These are phyloP conservation scores for Hortiboletus campestris DNA, from an alignment of 768 basidiomycete species.

Conservation along the genomic window DNA sequence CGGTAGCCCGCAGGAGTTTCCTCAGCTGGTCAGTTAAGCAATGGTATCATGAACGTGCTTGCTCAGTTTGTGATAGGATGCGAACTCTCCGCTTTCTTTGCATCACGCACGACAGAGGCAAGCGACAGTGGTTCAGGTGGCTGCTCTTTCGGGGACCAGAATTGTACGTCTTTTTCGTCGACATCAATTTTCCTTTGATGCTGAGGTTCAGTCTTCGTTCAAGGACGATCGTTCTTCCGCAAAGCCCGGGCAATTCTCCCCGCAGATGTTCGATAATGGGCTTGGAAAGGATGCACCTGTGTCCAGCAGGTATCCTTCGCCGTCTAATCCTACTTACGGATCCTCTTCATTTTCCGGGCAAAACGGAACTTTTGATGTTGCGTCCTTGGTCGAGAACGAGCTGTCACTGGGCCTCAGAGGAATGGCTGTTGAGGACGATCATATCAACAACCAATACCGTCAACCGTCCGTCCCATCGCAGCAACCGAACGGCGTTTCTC, in stretches of 20 bases:
- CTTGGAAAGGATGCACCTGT: conserved; percentile 40
- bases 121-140: conserved; percentile 36
- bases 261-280: conserved; percentile 50
- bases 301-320: conserved; percentile 46
- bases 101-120: conserved; percentile 50
- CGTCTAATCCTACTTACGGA: conserved; percentile 40
- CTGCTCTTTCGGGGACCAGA: conserved; percentile 40
- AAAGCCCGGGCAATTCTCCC: conserved; percentile 52
- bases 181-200: conserved; percentile 13
- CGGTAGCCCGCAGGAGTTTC: conserved; percentile 47
- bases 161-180: conserved; percentile 33
- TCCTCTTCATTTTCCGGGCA: conserved; percentile 31
- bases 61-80: conserved; percentile 37
- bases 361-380: conserved; percentile 37
- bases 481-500: conserved; percentile 30
- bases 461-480: conserved; percentile 33
- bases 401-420: conserved; percentile 58
- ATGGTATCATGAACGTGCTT: conserved; percentile 1
- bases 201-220: conserved; percentile 16
- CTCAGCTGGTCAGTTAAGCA: conserved; percentile 43
- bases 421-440: conserved; percentile 59
- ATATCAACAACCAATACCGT: conserved; percentile 38
- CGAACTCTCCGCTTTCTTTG: conserved; percentile 39
- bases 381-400: conserved; percentile 49
- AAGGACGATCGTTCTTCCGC: conserved; percentile 48